Conservation (phyloP, 257 asterid genomes). For the Primulina huaijiensis region DNA sequence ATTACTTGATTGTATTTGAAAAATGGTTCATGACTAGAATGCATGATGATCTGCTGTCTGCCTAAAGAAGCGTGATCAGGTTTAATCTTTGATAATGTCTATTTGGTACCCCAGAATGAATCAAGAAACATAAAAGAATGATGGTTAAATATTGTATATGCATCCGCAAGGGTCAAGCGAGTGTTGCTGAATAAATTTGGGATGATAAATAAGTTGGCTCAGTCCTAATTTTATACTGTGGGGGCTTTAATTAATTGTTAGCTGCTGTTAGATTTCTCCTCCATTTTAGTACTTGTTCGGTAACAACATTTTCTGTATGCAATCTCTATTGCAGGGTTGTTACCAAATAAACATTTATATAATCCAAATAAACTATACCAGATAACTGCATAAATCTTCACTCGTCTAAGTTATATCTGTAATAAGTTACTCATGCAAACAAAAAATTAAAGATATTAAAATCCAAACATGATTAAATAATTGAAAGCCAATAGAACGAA, state of each 20-base stretch:
- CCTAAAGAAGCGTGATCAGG: not conserved
- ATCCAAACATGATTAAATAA: too few species aligned
- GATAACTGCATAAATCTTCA: too few species aligned
- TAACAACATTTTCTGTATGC: slow-evolving; percentile 16
- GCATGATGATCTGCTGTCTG: too few species aligned
- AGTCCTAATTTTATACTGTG: not conserved
- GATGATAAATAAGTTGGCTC: not conserved
- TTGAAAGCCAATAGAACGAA: too few species aligned
- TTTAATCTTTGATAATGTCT: not conserved
- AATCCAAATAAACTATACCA: too few species aligned
- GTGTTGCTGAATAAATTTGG: not conserved
- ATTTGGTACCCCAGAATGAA: not conserved
- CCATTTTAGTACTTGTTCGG: slow-evolving; percentile 6
- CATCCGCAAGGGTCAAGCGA: not conserved
- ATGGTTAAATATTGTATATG: not conserved
- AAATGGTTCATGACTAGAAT: slow-evolving; percentile 3
- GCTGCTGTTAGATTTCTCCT: not conserved
- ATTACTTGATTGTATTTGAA: not conserved
- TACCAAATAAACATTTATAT: too few species aligned
- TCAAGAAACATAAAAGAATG: not conserved
- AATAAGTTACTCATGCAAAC: too few species aligned
- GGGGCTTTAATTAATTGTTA: not conserved
- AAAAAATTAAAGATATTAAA: too few species aligned
- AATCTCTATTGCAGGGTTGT: slow-evolving; percentile 44
- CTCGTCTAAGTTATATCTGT: too few species aligned